Conservation (phyloP, 345 rosid species). For the Salix exigua region DNA sequence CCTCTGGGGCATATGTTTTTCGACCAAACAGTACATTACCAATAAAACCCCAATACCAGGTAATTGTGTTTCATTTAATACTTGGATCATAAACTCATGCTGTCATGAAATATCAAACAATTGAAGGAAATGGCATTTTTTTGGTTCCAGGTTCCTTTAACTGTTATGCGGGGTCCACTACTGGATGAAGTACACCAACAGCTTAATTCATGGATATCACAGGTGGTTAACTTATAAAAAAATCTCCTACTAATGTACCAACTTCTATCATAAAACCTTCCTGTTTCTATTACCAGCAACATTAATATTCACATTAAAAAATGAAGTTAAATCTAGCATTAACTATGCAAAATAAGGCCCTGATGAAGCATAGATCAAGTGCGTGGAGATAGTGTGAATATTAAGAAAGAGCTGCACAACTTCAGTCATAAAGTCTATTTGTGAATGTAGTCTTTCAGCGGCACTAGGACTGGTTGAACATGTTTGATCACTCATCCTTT, state of each 20-base stretch:
- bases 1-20: conserved; percentile 92
- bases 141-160: conserved; percentile 49
- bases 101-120: background rate
- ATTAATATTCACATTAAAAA: background rate
- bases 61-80: conserved; percentile 22
- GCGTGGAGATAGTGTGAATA: background rate
- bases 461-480: conserved; percentile 2
- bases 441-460: background rate
- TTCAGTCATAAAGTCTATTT: background rate
- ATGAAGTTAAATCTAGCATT: background rate
- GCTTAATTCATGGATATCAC: conserved; percentile 77
- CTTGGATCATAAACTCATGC: background rate
- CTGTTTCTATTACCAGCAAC: background rate
- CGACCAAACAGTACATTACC: conserved; percentile 66
- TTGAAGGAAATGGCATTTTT: conserved; percentile 18
- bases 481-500: background rate
- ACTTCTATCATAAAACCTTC: conserved; percentile 2
- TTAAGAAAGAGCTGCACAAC: background rate
- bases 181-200: conserved; percentile 84
- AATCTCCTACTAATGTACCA: conserved; percentile 9
- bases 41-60: conserved; percentile 52
- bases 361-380: background rate
- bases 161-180: conserved; percentile 66
- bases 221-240: conserved; percentile 41
- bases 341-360: background rate